Percentiles rank a stretch among this genome's conserved stretches.
phyloP scores from a whole-genome alignment of 306 rosid species.

The Rubus parviflorus region DNA sequence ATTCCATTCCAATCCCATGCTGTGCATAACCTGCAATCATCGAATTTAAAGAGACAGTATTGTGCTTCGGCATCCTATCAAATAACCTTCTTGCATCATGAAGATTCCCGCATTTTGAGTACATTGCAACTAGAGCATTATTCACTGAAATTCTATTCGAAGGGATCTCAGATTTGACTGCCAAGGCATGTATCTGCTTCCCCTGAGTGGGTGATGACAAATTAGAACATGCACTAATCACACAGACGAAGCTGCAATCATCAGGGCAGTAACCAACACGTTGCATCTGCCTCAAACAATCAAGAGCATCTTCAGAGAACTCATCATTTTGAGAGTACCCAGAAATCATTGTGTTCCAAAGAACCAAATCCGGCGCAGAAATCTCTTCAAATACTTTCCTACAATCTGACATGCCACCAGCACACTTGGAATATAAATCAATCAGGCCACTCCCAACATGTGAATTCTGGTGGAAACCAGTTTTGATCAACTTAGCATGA shows the following conservation, averaged over 20 bases:
- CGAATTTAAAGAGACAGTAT: constrained; percentile 60
- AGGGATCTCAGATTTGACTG: constrained; percentile 73
- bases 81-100: constrained; percentile 68
- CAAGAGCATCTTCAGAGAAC: constrained; percentile 65
- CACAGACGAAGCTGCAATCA: constrained; percentile 75
- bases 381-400: constrained; percentile 71
- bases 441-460: constrained; percentile 84
- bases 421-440: constrained; percentile 79
- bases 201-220: constrained; percentile 75
- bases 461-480: constrained; percentile 71
- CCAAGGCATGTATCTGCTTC: constrained; percentile 66
- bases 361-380: constrained; percentile 65
- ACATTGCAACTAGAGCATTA: constrained; percentile 79
- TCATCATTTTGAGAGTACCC: constrained; percentile 69
- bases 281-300: constrained; percentile 62
- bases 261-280: constrained; percentile 55
- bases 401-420: constrained; percentile 60
- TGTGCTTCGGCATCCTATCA: constrained; percentile 65
- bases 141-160: constrained; percentile 63
- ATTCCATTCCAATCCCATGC: constrained; percentile 64
- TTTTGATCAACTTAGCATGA: constrained; percentile 74
- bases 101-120: constrained; percentile 79
- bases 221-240: constrained; percentile 74
- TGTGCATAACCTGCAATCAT: constrained; percentile 84
- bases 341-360: constrained; percentile 87